These are phyloP conservation scores for Vitis amurensis DNA, from an alignment of 164 flowering plant species.

Conservation along the genomic window DNA sequence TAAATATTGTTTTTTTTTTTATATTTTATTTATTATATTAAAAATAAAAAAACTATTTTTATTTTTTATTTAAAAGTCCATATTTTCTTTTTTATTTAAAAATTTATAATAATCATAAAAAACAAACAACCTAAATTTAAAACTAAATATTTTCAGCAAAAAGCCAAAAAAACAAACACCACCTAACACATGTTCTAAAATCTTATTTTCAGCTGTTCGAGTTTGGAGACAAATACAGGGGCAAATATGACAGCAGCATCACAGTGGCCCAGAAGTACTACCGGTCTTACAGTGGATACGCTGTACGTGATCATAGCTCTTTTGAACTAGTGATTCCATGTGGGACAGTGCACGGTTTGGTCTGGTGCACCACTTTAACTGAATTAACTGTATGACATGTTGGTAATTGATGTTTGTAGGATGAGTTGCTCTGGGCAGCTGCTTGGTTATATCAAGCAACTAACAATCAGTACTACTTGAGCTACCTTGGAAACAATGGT, in stretches of 20 bases:
- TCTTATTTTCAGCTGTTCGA: conserved; percentile 64
- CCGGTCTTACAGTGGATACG: conserved; percentile 85
- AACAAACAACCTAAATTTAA: too few species aligned
- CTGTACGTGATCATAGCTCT: conserved; percentile 39
- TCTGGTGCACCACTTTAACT: too few species aligned
- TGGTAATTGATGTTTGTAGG: conserved; percentile 39
- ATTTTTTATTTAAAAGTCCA: too few species aligned
- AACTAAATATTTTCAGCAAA: too few species aligned
- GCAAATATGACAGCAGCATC: conserved; percentile 93
- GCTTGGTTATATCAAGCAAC: conserved; percentile 89
- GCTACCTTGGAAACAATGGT: conserved; percentile 67
- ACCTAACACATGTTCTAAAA: not conserved
- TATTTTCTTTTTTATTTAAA: too few species aligned
- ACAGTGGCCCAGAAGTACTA: conserved; percentile 85
- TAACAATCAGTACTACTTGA: conserved; percentile 57
- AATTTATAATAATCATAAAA: too few species aligned
- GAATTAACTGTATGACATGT: not conserved
- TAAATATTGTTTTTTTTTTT: too few species aligned
- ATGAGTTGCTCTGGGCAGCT: conserved; percentile 94
- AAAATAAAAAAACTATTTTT: too few species aligned
- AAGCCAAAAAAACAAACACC: too few species aligned
- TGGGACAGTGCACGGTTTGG: too few species aligned
- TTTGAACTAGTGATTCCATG: not conserved
- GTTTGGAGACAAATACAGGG: conserved; percentile 89
- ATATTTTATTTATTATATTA: too few species aligned